These are phyloP conservation scores for Calonectria hawksworthii DNA, from an alignment of 2,329 filamentous ascomycete species.

Conservation along the genomic window DNA sequence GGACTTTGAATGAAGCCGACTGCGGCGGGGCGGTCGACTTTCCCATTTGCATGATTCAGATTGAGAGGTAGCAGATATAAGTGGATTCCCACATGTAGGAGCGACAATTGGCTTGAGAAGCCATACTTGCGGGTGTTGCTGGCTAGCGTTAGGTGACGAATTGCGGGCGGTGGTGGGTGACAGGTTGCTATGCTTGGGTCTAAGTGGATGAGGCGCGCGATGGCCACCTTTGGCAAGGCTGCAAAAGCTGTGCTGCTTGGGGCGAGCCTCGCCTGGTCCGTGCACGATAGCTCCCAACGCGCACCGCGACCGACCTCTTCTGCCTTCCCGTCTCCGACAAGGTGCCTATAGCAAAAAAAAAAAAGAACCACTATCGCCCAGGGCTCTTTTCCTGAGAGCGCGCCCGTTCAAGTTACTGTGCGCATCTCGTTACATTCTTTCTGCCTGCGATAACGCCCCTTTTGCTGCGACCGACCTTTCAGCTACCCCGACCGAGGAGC, in stretches of 20 bases:
- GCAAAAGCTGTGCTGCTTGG: conserved; percentile 6
- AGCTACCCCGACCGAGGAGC: background rate
- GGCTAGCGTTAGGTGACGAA: background rate
- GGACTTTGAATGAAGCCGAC: background rate
- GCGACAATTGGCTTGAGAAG: background rate
- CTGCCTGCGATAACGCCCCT: background rate
- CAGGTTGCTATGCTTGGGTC: conserved; percentile 13
- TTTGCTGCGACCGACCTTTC: background rate
- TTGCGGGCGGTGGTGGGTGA: background rate
- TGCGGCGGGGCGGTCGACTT: background rate
- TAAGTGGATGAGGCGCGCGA: conserved; percentile 18
- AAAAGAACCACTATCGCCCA: conserved; percentile 2
- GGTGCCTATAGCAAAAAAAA: conserved; percentile 17
- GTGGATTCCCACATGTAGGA: background rate
- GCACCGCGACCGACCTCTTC: conserved; percentile 23
- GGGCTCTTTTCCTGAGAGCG: background rate
- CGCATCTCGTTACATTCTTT: background rate
- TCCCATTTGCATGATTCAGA: background rate
- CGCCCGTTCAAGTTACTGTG: background rate
- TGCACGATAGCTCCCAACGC: conserved; percentile 29
- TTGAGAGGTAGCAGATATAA: background rate
- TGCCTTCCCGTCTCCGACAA: conserved; percentile 10
- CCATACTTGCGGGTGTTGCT: conserved; percentile 6
- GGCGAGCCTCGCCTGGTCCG: conserved; percentile 29
- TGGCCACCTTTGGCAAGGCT: conserved; percentile 17